Evolutionary conservation across 2,329 filamentous ascomycete species (phyloP), one percentile per base, ranked within the genome.

Genomic region (Didymellaceae sp.): DNA sequence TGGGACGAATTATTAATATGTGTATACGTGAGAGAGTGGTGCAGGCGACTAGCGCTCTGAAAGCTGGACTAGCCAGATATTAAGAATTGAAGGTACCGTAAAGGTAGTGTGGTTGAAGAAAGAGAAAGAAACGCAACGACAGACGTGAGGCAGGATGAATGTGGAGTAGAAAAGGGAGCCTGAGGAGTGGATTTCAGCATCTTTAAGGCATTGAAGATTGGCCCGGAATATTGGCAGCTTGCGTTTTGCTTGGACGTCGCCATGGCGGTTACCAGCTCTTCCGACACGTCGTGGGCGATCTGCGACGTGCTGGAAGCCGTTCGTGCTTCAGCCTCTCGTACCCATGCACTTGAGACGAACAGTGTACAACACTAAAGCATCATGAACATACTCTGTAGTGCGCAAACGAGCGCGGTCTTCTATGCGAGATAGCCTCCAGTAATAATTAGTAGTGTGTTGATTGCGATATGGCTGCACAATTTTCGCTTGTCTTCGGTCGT

Each of bases 41-140:
- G 44, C 53, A 64, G 65, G 70, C 71, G 70, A 64, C 71, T 73
- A 67, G 71, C 71, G 71, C 71, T 73, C 62, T 67, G 40, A 20
- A 63, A 65, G 55, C 66, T 73, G 70, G 70, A 62, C 70, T 73
- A 62, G 70, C 71, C 69, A 73, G 67, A 44, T 61, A 70, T 68
- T 72, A 71, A 59, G 60, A 67, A 62, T 59, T 59, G 65, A 64
- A 63, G 63, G 66, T 31, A 46, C 48, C 43, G 48, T 46, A 20
- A 45, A 52, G 43, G 48, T 46, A 28, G 25, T 35, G 40, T 41
- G 37, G 37, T 46, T 55, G 65, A 61, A 67, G 66, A 59, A 47
- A 61, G 67, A 59, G 43, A 46, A 56, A 55, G 52, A 57, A 66
- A 55, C 55, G 52, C 58, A 65, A 61, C 51, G 56, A 53, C 45